Conservation (phyloP, 2,329 filamentous ascomycete genomes). For the Curvularia sp. region DNA sequence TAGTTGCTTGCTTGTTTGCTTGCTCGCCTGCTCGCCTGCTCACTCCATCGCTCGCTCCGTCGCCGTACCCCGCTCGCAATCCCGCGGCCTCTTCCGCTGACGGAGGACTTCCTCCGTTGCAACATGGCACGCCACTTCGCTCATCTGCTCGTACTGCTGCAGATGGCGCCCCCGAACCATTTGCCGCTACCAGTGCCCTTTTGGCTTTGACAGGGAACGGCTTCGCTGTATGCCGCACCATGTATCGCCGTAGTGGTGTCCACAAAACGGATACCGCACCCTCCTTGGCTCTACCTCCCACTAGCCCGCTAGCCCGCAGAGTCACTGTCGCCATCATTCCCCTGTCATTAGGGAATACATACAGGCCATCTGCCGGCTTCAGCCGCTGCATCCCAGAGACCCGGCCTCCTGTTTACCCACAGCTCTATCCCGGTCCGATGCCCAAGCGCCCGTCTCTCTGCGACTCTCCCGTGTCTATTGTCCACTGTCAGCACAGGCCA, state of each 20-base stretch:
- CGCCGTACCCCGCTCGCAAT: slow-evolving; percentile 2
- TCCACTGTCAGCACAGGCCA: slow-evolving; percentile 9
- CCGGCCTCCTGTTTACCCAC: slow-evolving; percentile 9
- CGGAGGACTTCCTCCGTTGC: not conserved
- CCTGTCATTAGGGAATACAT: not conserved
- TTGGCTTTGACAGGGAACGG: not conserved
- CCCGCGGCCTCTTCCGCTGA: not conserved
- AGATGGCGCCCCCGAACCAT: not conserved
- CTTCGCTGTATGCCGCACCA: not conserved
- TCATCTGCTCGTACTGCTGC: not conserved
- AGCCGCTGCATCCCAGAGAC: slow-evolving; percentile 25
- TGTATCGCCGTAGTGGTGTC: not conserved
- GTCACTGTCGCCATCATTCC: not conserved
- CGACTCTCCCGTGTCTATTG: slow-evolving; percentile 3
- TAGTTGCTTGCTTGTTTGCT: no score
- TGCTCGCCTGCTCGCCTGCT: not conserved
- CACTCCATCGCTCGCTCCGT: no score
- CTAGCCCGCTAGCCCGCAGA: not conserved
- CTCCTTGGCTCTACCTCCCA: not conserved
- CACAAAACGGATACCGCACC: slow-evolving; percentile 4
- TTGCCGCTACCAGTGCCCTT: not conserved
- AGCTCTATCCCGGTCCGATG: not conserved
- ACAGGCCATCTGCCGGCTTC: slow-evolving; percentile 23
- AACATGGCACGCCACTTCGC: slow-evolving; percentile 2
- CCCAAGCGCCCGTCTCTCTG: slow-evolving; percentile 8